Evolutionary conservation across 441 rosid species (phyloP).

Genomic region (Gossypium lobatum): DNA sequence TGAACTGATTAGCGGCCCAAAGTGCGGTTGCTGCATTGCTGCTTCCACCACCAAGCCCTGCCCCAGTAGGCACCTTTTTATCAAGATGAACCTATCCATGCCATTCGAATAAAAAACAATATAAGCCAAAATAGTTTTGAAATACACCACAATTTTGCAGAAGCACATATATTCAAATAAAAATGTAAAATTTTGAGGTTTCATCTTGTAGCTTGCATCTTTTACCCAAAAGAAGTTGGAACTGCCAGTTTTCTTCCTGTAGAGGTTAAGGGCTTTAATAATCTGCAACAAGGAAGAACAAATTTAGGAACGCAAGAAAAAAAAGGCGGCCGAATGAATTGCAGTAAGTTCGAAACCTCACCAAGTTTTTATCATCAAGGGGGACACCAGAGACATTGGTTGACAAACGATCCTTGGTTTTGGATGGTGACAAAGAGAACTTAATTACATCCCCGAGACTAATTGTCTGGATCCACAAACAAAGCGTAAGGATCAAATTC

Average conservation of each 20-base stretch:
- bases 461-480: slow-evolving; percentile 45
- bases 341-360: slow-evolving; percentile 13
- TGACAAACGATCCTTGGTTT: slow-evolving; percentile 62
- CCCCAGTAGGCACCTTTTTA: slow-evolving; percentile 87
- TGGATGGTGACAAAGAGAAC: slow-evolving; percentile 84
- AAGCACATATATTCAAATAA: background rate
- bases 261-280: slow-evolving; percentile 87
- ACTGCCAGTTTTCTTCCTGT: slow-evolving; percentile 78
- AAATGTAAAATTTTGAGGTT: background rate
- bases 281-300: slow-evolving; percentile 46
- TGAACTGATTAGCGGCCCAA: slow-evolving; percentile 96
- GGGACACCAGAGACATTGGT: slow-evolving; percentile 92
- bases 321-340: slow-evolving; percentile 1
- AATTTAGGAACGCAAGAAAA: slow-evolving; percentile 9
- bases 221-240: slow-evolving; percentile 75
- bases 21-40: slow-evolving; percentile 97
- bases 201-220: slow-evolving; percentile 3
- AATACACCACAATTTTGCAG: background rate
- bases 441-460: slow-evolving; percentile 83
- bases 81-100: slow-evolving; percentile 75
- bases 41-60: slow-evolving; percentile 97
- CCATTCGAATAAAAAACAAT: slow-evolving; percentile 4
- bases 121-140: background rate
- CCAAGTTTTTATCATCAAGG: slow-evolving; percentile 73
- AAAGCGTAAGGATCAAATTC: slow-evolving; percentile 3